Percentiles rank a stretch among this genome's conserved stretches.
phyloP scores from a whole-genome alignment of 2,329 filamentous ascomycete genomes.

The Aspergillus bombycis region DNA sequence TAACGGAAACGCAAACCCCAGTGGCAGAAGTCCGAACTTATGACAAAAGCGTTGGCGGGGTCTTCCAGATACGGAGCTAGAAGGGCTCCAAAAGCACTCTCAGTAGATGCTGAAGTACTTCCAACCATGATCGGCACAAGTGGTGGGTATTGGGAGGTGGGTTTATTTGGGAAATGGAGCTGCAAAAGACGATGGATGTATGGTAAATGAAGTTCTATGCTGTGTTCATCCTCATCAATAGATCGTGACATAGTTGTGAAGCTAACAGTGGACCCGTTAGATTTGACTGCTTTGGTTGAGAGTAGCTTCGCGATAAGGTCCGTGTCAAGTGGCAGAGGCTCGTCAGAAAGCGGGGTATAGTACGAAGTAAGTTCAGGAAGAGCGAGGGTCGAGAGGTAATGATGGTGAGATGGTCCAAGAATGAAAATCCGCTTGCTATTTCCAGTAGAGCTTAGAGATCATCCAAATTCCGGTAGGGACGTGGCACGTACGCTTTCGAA shows the following conservation, averaged over 20 bases:
- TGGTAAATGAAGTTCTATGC: conserved; percentile 93
- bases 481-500: conserved; percentile 62
- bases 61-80: conserved; percentile 78
- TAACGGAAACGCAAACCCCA: conserved; percentile 89
- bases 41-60: conserved; percentile 74
- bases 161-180: conserved; percentile 53
- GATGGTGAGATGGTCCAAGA: conserved; percentile 88
- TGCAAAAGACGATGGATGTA: conserved; percentile 82
- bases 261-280: conserved; percentile 36
- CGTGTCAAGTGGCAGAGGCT: conserved; percentile 48
- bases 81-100: conserved; percentile 69
- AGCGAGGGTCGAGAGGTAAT: conserved; percentile 76
- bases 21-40: conserved; percentile 96
- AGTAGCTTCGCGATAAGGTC: conserved; percentile 46
- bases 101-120: conserved; percentile 66
- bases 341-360: conserved; percentile 47
- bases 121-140: conserved; percentile 88
- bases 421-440: conserved; percentile 82
- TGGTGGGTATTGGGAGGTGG: conserved; percentile 64
- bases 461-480: not conserved
- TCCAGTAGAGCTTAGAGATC: not conserved
- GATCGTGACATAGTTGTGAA: conserved; percentile 61
- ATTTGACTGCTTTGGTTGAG: conserved; percentile 29
- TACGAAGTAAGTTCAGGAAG: conserved; percentile 69
- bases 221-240: conserved; percentile 83